Evolutionary conservation across 2,329 filamentous ascomycete genomes (phyloP).

Genomic region (Alternaria sp.): DNA sequence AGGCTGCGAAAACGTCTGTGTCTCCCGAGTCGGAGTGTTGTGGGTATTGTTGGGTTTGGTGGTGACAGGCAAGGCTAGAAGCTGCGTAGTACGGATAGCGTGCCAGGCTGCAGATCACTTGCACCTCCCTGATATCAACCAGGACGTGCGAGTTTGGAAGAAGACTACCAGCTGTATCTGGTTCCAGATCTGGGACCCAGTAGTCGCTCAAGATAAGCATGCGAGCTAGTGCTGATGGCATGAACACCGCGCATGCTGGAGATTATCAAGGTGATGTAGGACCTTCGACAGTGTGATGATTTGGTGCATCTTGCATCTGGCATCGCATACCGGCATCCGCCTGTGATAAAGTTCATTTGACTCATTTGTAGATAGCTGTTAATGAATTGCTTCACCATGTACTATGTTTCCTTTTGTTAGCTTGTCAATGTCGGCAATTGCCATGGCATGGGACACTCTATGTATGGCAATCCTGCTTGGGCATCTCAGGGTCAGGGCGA

Average conservation of each 20-base stretch:
- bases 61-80: constrained; percentile 14
- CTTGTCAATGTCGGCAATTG: neutral
- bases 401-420: neutral
- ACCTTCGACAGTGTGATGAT: neutral
- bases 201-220: neutral
- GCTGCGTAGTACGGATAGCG: constrained; percentile 15
- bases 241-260: neutral
- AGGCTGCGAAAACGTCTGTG: constrained; percentile 1
- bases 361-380: neutral
- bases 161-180: neutral
- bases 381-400: neutral
- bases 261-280: neutral
- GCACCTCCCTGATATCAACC: constrained; percentile 7
- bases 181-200: neutral
- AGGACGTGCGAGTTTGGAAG: neutral
- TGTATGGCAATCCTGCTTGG: neutral
- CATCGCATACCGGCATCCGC: neutral
- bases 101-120: constrained; percentile 6
- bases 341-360: neutral
- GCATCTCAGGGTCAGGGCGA: neutral
- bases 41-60: constrained; percentile 15
- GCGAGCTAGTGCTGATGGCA: neutral
- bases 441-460: neutral
- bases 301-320: neutral
- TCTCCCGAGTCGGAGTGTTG: constrained; percentile 6